These are phyloP conservation scores for Immersiporthe knoxdaviesiana DNA, from an alignment of 2,329 filamentous ascomycete species.

Conservation along the genomic window DNA sequence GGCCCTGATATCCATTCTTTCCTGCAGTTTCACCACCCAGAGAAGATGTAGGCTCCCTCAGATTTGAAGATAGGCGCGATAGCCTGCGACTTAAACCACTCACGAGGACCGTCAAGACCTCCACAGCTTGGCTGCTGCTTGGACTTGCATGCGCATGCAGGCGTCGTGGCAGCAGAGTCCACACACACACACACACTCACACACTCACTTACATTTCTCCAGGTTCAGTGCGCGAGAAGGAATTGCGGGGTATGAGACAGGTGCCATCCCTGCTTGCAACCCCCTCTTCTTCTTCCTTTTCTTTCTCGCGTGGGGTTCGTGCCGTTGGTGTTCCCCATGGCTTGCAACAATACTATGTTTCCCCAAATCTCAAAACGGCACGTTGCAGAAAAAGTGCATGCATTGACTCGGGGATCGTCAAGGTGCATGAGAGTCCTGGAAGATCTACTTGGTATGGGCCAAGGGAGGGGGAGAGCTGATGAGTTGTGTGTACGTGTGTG, in stretches of 20 bases:
- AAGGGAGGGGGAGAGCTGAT: neutral
- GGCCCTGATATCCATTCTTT: neutral
- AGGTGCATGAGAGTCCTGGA: neutral
- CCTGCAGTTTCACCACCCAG: neutral
- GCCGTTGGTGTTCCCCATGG: neutral
- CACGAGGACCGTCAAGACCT: neutral
- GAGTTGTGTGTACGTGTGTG: neutral
- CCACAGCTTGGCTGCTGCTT: neutral
- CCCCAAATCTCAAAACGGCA: neutral
- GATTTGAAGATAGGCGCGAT: conserved; percentile 2
- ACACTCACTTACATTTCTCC: neutral
- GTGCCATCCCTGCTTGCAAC: neutral
- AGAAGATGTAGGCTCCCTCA: neutral
- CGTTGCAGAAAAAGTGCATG: neutral
- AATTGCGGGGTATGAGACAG: conserved; percentile 6
- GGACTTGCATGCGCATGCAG: conserved; percentile 8
- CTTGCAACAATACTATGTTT: neutral
- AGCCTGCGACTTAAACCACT: neutral
- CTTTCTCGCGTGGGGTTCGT: neutral
- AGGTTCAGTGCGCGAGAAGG: neutral
- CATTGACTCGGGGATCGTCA: neutral
- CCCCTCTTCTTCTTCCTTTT: neutral
- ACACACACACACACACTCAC: neutral
- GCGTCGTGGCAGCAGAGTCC: neutral
- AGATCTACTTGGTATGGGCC: neutral